These are phyloP conservation scores for Nitzschia sp. DNA, from an alignment of 108 stramenopile genomes.

Conservation along the genomic window DNA sequence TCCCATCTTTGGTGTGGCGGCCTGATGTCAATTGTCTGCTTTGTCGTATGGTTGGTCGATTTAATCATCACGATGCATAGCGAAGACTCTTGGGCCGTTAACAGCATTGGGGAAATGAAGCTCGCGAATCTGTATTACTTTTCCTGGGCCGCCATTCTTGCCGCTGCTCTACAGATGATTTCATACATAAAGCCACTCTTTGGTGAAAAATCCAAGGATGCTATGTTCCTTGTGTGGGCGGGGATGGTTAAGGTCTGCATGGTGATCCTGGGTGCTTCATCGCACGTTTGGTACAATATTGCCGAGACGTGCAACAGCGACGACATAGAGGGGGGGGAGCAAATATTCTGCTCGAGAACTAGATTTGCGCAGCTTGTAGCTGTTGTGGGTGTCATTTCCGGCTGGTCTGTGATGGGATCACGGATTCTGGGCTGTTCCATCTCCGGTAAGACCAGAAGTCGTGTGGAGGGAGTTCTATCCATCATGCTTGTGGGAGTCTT, in stretches of 20 bases:
- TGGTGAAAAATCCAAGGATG: constrained; percentile 22
- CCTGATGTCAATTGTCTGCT: constrained; percentile 33
- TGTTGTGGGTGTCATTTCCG: constrained; percentile 37
- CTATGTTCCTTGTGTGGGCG: constrained; percentile 42
- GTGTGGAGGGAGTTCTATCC: constrained; percentile 34
- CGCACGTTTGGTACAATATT: constrained; percentile 52
- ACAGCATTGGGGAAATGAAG: constrained; percentile 55
- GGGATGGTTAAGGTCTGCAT: constrained; percentile 52
- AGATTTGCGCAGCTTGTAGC: constrained; percentile 38
- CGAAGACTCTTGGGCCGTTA: constrained; percentile 56
- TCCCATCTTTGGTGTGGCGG: constrained; percentile 40
- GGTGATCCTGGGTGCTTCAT: constrained; percentile 49
- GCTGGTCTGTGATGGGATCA: constrained; percentile 20
- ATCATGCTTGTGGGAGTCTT: constrained; percentile 45
- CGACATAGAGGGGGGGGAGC: constrained; percentile 23
- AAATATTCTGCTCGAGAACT: constrained; percentile 47
- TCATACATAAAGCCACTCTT: constrained; percentile 37
- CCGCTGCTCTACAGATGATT: constrained; percentile 42
- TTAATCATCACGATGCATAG: constrained; percentile 52
- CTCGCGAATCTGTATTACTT: constrained; percentile 60
- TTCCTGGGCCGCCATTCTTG: constrained; percentile 47
- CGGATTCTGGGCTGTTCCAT: constrained; percentile 9
- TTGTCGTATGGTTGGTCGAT: constrained; percentile 39
- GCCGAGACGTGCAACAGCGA: constrained; percentile 30
- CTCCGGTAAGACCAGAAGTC: constrained; percentile 9